Base-by-base conservation (phyloP, 768 basidiomycete genomes). In the Nevesoporus exiguus region DNA sequence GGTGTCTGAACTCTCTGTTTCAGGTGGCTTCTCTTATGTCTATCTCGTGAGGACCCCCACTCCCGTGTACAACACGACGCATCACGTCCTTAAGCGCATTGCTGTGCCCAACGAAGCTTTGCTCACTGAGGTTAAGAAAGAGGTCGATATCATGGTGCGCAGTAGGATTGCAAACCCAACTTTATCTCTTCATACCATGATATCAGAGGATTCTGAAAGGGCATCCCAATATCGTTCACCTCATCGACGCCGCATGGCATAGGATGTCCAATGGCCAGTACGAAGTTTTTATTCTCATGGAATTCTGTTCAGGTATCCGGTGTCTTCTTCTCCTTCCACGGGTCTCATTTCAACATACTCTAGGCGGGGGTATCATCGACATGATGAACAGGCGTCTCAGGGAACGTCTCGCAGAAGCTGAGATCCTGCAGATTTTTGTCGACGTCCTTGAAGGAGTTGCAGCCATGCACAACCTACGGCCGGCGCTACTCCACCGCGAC, bases 271-370 rank as follows among this genome's bases (percentile, higher is more conserved):
- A 85, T 63, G 92, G 91, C 29, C 80, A 83, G 44, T 93, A 88
- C 65, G 97, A 98, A 71, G 95, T 98, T 17, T 97, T 97, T 69
- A 98, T 99, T 69, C 80, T 99, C 56, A 99, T 99, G 97, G 97
- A 99, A 68, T 97, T 87, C 71, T 96, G 93, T 70, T 80, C 92
- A 57, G 95, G 94, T 86, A 66, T 59, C 80, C 24, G 51, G 48
- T 37, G 6, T 47, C 19, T 22, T 21, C 14, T 44, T 52, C 15
- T 45, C 3, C 7, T 11, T 43, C 43, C 33, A 25, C 33, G 37
- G 36, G 63, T 39, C 63, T 59, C 44, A 59, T 51, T 47, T 36
- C 25, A 41, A 36, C 49, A 14, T 30, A 47, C 13, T 24, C 2
- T 59, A 93, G 94, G 94, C 45, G 97, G 97, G 36, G 97, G 97